Evolutionary conservation across 768 basidiomycete species (phyloP).

Genomic region (Collybiopsis luxurians): DNA sequence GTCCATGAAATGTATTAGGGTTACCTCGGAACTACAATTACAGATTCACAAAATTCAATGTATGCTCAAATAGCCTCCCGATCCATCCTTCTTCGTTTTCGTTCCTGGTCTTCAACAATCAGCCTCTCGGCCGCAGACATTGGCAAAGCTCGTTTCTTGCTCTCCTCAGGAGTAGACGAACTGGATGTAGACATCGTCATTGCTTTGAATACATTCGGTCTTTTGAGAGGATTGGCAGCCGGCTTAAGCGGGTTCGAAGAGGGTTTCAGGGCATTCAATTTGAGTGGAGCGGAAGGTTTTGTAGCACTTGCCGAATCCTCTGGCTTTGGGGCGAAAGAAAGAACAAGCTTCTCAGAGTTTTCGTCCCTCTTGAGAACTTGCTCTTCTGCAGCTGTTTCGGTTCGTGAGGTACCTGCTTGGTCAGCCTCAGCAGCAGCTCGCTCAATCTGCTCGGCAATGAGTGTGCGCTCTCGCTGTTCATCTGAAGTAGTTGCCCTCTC

Average conservation of each 20-base stretch:
- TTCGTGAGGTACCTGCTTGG: slow-evolving; percentile 26
- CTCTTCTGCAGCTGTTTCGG: slow-evolving; percentile 38
- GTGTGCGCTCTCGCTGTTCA: slow-evolving; percentile 87
- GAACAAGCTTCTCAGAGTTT: slow-evolving; percentile 66
- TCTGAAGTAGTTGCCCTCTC: slow-evolving; percentile 90
- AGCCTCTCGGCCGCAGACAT: slow-evolving; percentile 85
- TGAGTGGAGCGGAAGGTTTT: slow-evolving; percentile 35
- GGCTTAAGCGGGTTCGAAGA: slow-evolving; percentile 56
- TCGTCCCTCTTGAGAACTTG: slow-evolving; percentile 74
- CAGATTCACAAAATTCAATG: neutral
- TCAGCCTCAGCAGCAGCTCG: slow-evolving; percentile 59
- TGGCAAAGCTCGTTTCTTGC: slow-evolving; percentile 58
- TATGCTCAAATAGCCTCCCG: slow-evolving; percentile 22
- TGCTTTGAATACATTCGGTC: slow-evolving; percentile 72
- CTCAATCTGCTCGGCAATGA: slow-evolving; percentile 93
- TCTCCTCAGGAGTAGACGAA: slow-evolving; percentile 31
- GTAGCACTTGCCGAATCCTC: slow-evolving; percentile 27
- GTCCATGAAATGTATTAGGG: neutral
- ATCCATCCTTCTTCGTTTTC: slow-evolving; percentile 81
- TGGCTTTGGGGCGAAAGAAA: slow-evolving; percentile 54
- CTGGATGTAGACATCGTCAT: slow-evolving; percentile 32
- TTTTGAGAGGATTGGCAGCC: slow-evolving; percentile 60
- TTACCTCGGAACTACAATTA: neutral
- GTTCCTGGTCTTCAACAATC: slow-evolving; percentile 88
- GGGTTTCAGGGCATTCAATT: slow-evolving; percentile 62